These are phyloP conservation scores for Diospyros lotus DNA, from an alignment of 148 eudicot species.

Conservation along the genomic window DNA sequence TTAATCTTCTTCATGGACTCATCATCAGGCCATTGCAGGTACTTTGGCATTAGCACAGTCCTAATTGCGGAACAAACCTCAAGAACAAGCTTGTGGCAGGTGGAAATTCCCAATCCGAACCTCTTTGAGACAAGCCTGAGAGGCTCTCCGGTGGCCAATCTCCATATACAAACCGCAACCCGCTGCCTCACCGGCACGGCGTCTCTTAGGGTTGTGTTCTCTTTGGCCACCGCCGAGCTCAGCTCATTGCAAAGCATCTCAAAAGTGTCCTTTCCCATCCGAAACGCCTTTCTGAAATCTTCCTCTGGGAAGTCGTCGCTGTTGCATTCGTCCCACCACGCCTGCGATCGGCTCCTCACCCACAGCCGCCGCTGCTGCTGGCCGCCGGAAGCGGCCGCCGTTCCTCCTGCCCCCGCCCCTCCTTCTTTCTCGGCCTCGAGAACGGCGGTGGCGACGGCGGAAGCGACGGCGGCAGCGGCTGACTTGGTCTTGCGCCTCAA, in stretches of 20 bases:
- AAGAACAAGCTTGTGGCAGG: slow-evolving; percentile 84
- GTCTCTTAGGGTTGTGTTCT: slow-evolving; percentile 71
- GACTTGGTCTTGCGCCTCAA: slow-evolving; percentile 3
- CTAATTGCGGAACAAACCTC: slow-evolving; percentile 82
- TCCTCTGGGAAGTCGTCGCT: slow-evolving; percentile 64
- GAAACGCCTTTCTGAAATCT: slow-evolving; percentile 60
- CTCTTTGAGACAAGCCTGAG: slow-evolving; percentile 71
- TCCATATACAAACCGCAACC: slow-evolving; percentile 83
- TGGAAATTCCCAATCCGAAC: slow-evolving; percentile 83
- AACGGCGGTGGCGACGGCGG: neutral
- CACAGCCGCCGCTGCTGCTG: slow-evolving; percentile 61
- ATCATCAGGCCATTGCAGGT: slow-evolving; percentile 73
- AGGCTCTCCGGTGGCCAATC: slow-evolving; percentile 84
- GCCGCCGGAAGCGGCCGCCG: no score
- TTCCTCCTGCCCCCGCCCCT: slow-evolving; percentile 12
- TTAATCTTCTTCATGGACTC: slow-evolving; percentile 33
- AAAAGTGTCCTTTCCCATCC: slow-evolving; percentile 82
- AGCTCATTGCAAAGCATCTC: slow-evolving; percentile 74
- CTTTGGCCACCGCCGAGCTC: slow-evolving; percentile 67
- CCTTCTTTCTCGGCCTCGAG: slow-evolving; percentile 12
- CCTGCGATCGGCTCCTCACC: slow-evolving; percentile 78
- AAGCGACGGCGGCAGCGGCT: neutral
- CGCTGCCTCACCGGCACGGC: slow-evolving; percentile 86
- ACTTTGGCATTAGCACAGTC: slow-evolving; percentile 78
- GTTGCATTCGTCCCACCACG: slow-evolving; percentile 86